These are phyloP conservation scores for Boletus speciosus DNA, from an alignment of 768 basidiomycete genomes.

Conservation along the genomic window DNA sequence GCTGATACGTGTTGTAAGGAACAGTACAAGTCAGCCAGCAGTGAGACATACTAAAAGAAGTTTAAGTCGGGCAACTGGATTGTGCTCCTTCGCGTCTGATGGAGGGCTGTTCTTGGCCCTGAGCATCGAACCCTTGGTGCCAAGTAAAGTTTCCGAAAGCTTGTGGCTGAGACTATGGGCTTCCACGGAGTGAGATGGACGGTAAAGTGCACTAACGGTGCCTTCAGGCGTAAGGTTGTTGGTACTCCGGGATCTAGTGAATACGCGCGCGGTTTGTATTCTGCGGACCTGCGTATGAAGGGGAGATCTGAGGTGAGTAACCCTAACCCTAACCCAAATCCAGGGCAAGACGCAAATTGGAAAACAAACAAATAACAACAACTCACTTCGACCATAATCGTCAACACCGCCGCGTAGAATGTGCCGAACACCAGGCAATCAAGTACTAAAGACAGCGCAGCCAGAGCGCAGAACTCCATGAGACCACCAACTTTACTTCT, in stretches of 20 bases:
- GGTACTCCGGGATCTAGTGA: slow-evolving; percentile 39
- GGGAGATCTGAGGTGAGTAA: slow-evolving; percentile 1
- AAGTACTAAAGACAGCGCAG: slow-evolving; percentile 78
- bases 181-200: slow-evolving; percentile 21
- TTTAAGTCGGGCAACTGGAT: slow-evolving; percentile 85
- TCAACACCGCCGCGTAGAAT: slow-evolving; percentile 84
- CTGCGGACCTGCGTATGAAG: slow-evolving; percentile 54
- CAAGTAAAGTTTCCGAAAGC: slow-evolving; percentile 35
- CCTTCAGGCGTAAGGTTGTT: slow-evolving; percentile 29
- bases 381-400: slow-evolving; percentile 92
- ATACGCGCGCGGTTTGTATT: slow-evolving; percentile 57
- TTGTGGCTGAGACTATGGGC: slow-evolving; percentile 17
- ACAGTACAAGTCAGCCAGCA: background rate
- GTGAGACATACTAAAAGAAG: slow-evolving; percentile 66
- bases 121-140: slow-evolving; percentile 50
- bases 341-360: background rate
- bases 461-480: slow-evolving; percentile 91
- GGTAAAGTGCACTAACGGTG: slow-evolving; percentile 29
- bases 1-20: slow-evolving; percentile 37
- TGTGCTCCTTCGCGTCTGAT: slow-evolving; percentile 53
- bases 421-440: slow-evolving; percentile 90
- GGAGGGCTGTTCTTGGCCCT: slow-evolving; percentile 40
- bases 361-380: slow-evolving; percentile 16
- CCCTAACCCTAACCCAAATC: slow-evolving; percentile 10
- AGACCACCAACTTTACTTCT: slow-evolving; percentile 84